Conservation (phyloP, 1,284 basidiomycete genomes). For the Leccinum fallax region DNA sequence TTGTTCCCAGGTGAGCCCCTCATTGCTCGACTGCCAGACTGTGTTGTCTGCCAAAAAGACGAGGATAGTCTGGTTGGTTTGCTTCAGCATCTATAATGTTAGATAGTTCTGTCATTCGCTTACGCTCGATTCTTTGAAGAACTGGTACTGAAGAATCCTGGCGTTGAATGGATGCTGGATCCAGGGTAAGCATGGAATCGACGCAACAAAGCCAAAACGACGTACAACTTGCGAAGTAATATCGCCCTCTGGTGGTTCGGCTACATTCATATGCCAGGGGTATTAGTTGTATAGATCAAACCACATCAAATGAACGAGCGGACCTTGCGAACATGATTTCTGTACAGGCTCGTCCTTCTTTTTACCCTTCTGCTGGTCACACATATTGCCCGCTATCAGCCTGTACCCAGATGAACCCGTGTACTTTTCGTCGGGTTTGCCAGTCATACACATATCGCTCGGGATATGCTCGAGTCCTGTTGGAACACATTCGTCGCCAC, state of each 20-base stretch:
- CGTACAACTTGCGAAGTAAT: constrained; percentile 67
- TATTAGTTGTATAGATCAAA: constrained; percentile 5
- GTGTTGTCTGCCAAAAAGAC: constrained; percentile 77
- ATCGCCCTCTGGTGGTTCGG: constrained; percentile 74
- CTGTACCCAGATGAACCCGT: constrained; percentile 91
- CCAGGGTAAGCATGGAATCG: constrained; percentile 12
- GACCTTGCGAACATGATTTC: constrained; percentile 79
- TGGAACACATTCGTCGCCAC: constrained; percentile 74
- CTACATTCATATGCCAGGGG: constrained; percentile 36
- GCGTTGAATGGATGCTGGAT: constrained; percentile 72
- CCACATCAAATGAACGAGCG: constrained; percentile 5
- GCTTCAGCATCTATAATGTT: constrained; percentile 9
- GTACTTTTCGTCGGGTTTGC: constrained; percentile 65
- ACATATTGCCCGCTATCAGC: constrained; percentile 92
- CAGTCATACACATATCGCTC: constrained; percentile 65
- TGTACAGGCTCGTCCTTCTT: constrained; percentile 71
- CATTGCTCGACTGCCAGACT: constrained; percentile 93
- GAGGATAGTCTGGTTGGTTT: constrained; percentile 68
- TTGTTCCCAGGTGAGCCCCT: constrained; percentile 90
- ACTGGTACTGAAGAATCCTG: constrained; percentile 78
- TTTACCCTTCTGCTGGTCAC: constrained; percentile 62
- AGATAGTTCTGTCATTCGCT: constrained; percentile 17
- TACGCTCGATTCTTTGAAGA: constrained; percentile 78
- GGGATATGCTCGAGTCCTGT: constrained; percentile 87
- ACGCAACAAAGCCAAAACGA: neutral